Evolutionary conservation across 768 basidiomycete species (phyloP).

Genomic region (Boletus rubescentipes): DNA sequence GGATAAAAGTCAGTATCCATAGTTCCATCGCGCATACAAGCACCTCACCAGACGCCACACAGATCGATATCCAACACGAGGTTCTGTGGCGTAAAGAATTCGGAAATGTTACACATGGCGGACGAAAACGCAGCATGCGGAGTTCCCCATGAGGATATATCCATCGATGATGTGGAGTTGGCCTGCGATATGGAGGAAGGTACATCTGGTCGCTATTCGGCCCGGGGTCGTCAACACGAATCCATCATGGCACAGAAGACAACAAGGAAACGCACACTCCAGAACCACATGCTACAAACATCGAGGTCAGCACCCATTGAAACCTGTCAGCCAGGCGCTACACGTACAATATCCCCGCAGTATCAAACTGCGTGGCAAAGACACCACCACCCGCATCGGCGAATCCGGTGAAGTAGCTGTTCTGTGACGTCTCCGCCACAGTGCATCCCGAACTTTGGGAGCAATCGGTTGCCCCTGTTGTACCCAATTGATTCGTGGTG

Average conservation of each 20-base stretch:
- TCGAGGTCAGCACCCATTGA: not conserved
- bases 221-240: conserved; percentile 18
- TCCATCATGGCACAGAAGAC: not conserved
- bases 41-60: conserved; percentile 47
- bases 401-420: conserved; percentile 27
- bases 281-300: conserved; percentile 45
- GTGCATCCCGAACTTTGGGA: conserved; percentile 29
- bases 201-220: conserved; percentile 36
- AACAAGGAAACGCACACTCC: conserved; percentile 38
- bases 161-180: conserved; percentile 33
- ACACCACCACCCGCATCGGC: conserved; percentile 52
- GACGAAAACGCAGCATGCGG: conserved; percentile 46
- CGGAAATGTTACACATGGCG: conserved; percentile 41
- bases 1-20: not conserved
- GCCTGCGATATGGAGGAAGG: conserved; percentile 36
- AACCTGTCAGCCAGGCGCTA: not conserved
- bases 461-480: conserved; percentile 24
- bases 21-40: not conserved
- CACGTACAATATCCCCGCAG: conserved; percentile 48
- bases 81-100: conserved; percentile 48
- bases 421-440: conserved; percentile 29
- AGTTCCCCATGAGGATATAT: conserved; percentile 43
- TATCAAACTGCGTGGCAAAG: conserved; percentile 69
- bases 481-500: conserved; percentile 34
- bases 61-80: conserved; percentile 56